Percentiles rank a stretch among this genome's conserved stretches.
phyloP scores from a whole-genome alignment of 306 rosid species.

The Crataegus laevigata region DNA sequence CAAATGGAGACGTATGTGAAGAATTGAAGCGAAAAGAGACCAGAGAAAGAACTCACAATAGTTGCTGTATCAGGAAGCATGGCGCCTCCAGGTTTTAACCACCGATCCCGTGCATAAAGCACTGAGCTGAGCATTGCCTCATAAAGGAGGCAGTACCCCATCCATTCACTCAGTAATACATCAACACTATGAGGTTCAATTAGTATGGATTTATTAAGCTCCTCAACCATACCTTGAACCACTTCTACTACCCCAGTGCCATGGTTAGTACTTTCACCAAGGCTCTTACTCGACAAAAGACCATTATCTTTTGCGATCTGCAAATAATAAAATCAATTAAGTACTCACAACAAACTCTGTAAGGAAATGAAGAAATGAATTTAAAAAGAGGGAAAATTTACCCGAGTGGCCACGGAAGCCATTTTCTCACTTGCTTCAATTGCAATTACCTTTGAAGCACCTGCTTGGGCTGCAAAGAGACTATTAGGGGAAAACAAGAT shows the following conservation, averaged over 20 bases:
- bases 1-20: not conserved
- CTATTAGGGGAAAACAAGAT: slow-evolving; percentile 23
- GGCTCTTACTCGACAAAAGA: slow-evolving; percentile 33
- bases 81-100: slow-evolving; percentile 94
- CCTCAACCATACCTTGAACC: slow-evolving; percentile 77
- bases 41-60: slow-evolving; percentile 49
- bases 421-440: slow-evolving; percentile 92
- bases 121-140: slow-evolving; percentile 96
- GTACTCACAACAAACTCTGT: not conserved
- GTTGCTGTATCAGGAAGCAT: slow-evolving; percentile 94
- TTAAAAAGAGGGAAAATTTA: slow-evolving; percentile 15
- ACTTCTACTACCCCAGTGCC: slow-evolving; percentile 61
- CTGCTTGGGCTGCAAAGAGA: slow-evolving; percentile 80
- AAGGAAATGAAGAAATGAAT: not conserved
- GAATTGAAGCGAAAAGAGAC: not conserved
- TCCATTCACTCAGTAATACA: slow-evolving; percentile 90
- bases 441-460: slow-evolving; percentile 84
- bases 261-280: slow-evolving; percentile 24
- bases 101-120: slow-evolving; percentile 81
- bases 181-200: slow-evolving; percentile 80
- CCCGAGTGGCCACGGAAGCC: slow-evolving; percentile 88
- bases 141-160: slow-evolving; percentile 90
- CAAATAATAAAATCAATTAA: slow-evolving; percentile 15
- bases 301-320: slow-evolving; percentile 76
- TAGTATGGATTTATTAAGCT: slow-evolving; percentile 47